Percentiles rank a stretch among this genome's conserved stretches.
These are phyloP conservation scores for Fusarium clavum DNA, from an alignment of 2,329 filamentous ascomycete genomes.

Conservation along the genomic window DNA sequence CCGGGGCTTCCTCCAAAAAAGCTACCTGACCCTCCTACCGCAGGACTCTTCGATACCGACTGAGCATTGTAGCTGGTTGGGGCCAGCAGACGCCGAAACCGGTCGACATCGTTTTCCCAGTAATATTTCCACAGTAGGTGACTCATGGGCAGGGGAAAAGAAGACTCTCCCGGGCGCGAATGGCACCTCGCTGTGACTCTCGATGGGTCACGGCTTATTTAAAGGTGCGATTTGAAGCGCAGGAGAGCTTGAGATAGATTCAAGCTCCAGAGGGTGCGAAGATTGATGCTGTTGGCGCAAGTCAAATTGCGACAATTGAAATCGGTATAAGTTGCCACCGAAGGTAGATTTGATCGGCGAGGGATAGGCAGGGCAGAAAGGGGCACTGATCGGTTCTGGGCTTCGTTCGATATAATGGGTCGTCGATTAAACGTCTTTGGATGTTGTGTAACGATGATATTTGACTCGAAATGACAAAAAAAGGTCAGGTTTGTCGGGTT, in stretches of 20 bases:
- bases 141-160: conserved; percentile 76
- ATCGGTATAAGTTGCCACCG: conserved; percentile 43
- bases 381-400: conserved; percentile 12
- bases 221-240: conserved; percentile 72
- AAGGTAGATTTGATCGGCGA: conserved; percentile 23
- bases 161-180: conserved; percentile 60
- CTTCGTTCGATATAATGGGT: background rate
- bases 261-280: conserved; percentile 5
- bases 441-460: background rate
- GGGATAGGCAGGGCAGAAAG: conserved; percentile 15
- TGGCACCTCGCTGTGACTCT: conserved; percentile 90
- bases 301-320: conserved; percentile 24
- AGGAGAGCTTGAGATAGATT: conserved; percentile 40
- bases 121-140: conserved; percentile 96
- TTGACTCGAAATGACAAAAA: conserved; percentile 2
- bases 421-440: background rate
- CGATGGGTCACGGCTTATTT: conserved; percentile 88
- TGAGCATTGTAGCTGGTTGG: conserved; percentile 71
- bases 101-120: conserved; percentile 97
- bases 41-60: conserved; percentile 65
- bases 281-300: conserved; percentile 15
- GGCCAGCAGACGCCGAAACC: conserved; percentile 88
- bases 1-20: conserved; percentile 55
- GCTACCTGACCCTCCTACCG: conserved; percentile 52
- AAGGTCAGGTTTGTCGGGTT: conserved; percentile 21